Evolutionary conservation across 2,329 filamentous ascomycete species (phyloP).

Genomic region (Aciculosporium take): DNA sequence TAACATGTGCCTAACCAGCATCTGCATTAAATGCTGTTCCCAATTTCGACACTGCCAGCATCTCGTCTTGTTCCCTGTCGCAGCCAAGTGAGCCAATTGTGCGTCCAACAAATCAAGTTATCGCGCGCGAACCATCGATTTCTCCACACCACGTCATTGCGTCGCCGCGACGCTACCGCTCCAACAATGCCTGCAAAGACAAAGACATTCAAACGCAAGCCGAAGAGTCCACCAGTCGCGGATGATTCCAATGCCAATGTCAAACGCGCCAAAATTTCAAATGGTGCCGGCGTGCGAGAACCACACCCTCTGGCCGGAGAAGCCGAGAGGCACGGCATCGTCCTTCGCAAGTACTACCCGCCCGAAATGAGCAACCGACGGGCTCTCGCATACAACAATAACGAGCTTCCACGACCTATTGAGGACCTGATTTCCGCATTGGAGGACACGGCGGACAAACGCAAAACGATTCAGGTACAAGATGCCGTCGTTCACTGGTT

Average conservation of each 20-base stretch:
- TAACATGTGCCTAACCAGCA: background rate
- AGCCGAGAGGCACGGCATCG: conserved; percentile 43
- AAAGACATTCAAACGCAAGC: conserved; percentile 16
- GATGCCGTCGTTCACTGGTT: conserved; percentile 77
- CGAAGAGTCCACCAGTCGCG: conserved; percentile 9
- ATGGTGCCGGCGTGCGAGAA: conserved; percentile 25
- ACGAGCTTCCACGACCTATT: conserved; percentile 58
- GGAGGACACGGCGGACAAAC: conserved; percentile 39
- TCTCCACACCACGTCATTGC: background rate
- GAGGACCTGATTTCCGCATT: conserved; percentile 50
- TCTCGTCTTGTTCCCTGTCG: background rate
- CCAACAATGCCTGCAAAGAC: conserved; percentile 17
- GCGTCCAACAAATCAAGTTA: background rate
- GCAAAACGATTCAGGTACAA: conserved; percentile 37
- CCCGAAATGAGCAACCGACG: conserved; percentile 73
- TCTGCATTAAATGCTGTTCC: background rate
- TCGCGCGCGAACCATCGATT: background rate
- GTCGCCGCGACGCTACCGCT: conserved; percentile 3
- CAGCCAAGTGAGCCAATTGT: background rate
- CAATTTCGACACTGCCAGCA: background rate
- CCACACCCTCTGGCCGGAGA: conserved; percentile 33
- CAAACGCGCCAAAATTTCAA: conserved; percentile 20
- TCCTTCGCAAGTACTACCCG: conserved; percentile 66
- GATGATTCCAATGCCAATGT: conserved; percentile 12
- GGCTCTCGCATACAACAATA: conserved; percentile 58